phyloP scores from a whole-genome alignment of 345 rosid genomes.

The Toxicodendron radicans region DNA sequence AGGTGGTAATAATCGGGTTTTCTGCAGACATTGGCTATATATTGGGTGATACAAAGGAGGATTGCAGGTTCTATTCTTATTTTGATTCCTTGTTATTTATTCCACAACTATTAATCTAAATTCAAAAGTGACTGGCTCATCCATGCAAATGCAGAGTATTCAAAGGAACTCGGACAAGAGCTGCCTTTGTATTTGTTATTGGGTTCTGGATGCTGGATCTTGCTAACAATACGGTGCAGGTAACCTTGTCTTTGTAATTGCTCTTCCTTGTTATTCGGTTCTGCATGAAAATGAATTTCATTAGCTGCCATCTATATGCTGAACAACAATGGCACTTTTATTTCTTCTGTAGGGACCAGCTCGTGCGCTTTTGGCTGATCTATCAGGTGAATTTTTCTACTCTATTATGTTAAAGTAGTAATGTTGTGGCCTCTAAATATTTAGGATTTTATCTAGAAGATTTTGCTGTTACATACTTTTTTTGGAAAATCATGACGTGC shows the following conservation, averaged over 20 bases:
- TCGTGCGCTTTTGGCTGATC: conserved; percentile 95
- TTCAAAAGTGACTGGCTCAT: conserved; percentile 5
- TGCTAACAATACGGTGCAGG: conserved; percentile 98
- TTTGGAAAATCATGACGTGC: conserved; percentile 13
- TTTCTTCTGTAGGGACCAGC: conserved; percentile 78
- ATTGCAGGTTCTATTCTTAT: conserved; percentile 66
- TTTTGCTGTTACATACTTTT: background rate
- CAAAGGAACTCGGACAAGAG: conserved; percentile 84
- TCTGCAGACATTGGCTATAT: conserved; percentile 97
- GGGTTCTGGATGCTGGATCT: conserved; percentile 99
- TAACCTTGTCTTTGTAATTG: conserved; percentile 25
- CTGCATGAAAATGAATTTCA: background rate
- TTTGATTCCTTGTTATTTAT: conserved; percentile 24
- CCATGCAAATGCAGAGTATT: conserved; percentile 59
- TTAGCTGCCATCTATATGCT: background rate
- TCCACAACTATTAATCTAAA: background rate
- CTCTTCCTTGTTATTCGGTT: conserved; percentile 1
- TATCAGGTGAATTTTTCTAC: conserved; percentile 51
- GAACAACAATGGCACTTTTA: conserved; percentile 19
- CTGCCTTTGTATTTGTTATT: conserved; percentile 79
- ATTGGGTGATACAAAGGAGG: conserved; percentile 84
- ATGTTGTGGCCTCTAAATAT: conserved; percentile 1
- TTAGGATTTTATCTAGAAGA: background rate
- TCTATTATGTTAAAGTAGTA: conserved; percentile 7
- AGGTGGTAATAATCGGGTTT: conserved; percentile 95